Conservation (phyloP, 495 filamentous ascomycete species). For the Xylaria castorea region DNA sequence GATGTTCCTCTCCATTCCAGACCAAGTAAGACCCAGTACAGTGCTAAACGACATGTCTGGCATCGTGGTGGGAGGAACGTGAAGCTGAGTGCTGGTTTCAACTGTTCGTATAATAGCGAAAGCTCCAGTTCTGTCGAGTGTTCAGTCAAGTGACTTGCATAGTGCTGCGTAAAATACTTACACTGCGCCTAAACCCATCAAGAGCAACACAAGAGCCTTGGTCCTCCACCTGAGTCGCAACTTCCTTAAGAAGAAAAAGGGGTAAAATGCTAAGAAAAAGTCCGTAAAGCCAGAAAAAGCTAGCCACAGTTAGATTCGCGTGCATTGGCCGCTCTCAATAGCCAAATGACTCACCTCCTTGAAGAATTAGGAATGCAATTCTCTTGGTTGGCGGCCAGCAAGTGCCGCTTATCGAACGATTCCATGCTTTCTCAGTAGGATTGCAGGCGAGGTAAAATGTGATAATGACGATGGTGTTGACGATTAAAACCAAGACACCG, state of each 20-base stretch:
- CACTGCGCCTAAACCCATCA: background rate
- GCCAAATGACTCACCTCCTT: background rate
- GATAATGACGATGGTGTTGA: background rate
- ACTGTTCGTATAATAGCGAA: background rate
- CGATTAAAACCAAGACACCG: background rate
- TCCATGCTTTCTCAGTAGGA: background rate
- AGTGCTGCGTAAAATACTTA: background rate
- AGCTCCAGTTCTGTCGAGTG: background rate
- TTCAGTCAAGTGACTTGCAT: background rate
- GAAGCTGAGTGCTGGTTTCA: background rate
- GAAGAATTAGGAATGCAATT: background rate
- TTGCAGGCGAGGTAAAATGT: background rate
- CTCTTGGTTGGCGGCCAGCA: background rate
- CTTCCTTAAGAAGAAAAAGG: background rate
- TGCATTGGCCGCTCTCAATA: background rate
- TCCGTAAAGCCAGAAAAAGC: background rate
- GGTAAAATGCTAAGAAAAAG: background rate
- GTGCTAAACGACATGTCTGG: background rate
- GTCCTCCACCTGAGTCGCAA: background rate
- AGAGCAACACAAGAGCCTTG: background rate
- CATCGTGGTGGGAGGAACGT: background rate
- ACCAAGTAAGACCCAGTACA: background rate
- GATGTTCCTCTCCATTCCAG: background rate
- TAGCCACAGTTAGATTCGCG: background rate
- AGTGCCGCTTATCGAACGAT: background rate